Evolutionary conservation across 2,329 filamentous ascomycete genomes (phyloP).

Genomic region (Aspergillus piperis): DNA sequence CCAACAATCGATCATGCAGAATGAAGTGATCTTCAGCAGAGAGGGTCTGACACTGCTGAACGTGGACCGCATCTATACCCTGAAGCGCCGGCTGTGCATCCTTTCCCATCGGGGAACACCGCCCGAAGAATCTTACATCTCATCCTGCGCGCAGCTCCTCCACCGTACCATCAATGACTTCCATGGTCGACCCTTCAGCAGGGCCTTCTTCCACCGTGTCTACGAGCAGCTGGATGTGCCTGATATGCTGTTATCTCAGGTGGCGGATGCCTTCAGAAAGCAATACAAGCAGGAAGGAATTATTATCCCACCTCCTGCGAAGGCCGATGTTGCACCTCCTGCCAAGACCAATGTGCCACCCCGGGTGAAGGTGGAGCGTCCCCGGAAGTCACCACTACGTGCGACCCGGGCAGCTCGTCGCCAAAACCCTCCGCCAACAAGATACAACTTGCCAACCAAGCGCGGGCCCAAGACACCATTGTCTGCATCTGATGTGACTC

Average conservation of each 20-base stretch:
- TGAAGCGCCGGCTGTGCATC: constrained; percentile 46
- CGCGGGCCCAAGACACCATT: constrained; percentile 43
- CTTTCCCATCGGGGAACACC: constrained; percentile 34
- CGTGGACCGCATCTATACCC: constrained; percentile 48
- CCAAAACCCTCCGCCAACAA: constrained; percentile 19
- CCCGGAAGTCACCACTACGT: constrained; percentile 26
- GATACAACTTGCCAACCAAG: constrained; percentile 16
- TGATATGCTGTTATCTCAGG: constrained; percentile 39
- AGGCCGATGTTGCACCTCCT: constrained; percentile 1
- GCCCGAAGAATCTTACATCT: constrained; percentile 38
- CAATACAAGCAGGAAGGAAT: constrained; percentile 43
- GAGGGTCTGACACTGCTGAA: constrained; percentile 48
- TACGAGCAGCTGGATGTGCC: constrained; percentile 45
- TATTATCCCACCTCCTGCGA: constrained; percentile 30
- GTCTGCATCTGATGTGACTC: constrained; percentile 46
- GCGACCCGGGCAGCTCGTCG: constrained; percentile 25
- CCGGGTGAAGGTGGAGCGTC: neutral
- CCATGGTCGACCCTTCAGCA: constrained; percentile 45
- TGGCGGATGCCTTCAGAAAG: constrained; percentile 38
- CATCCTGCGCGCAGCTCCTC: constrained; percentile 44
- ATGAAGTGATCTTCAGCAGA: constrained; percentile 47
- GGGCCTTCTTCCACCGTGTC: constrained; percentile 46
- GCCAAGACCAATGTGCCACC: neutral
- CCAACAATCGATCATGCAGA: constrained; percentile 46
- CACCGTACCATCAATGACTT: constrained; percentile 44